Percentiles rank a stretch among this genome's conserved stretches.
phyloP scores from a whole-genome alignment of 257 asterid species.

The Solanum sparsipilum region DNA sequence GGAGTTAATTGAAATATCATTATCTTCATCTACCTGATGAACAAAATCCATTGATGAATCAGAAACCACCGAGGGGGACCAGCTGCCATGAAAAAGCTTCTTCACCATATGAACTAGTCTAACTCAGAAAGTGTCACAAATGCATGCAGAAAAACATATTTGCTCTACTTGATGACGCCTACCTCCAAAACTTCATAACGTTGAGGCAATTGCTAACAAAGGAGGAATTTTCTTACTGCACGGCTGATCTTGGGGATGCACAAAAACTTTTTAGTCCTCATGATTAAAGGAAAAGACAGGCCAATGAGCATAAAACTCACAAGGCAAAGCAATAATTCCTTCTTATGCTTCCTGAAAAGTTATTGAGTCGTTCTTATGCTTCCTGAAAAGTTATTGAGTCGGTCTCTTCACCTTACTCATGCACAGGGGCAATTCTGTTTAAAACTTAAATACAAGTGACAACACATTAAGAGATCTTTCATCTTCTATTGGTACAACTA shows the following conservation, averaged over 20 bases:
- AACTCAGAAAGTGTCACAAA: background rate
- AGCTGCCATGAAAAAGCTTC: background rate
- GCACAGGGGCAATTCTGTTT: background rate
- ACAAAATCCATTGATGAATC: slow-evolving; percentile 3
- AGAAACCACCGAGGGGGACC: background rate
- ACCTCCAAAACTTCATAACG: background rate
- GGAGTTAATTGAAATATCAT: slow-evolving; percentile 33
- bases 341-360: background rate
- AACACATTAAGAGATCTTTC: background rate
- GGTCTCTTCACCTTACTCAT: background rate
- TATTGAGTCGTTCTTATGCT: background rate
- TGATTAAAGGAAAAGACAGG: background rate
- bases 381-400: background rate
- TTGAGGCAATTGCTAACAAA: background rate
- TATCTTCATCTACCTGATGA: slow-evolving; percentile 55
- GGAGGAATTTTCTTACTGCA: background rate
- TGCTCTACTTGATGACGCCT: background rate
- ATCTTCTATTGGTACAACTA: background rate
- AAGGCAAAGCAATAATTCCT: background rate
- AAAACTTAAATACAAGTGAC: background rate
- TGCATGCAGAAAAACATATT: background rate
- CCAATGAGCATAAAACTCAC: background rate
- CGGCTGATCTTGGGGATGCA: background rate
- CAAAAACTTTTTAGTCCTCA: background rate
- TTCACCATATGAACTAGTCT: background rate